phyloP scores from a whole-genome alignment of 768 basidiomycete genomes.

The Lentinula raphanica region DNA sequence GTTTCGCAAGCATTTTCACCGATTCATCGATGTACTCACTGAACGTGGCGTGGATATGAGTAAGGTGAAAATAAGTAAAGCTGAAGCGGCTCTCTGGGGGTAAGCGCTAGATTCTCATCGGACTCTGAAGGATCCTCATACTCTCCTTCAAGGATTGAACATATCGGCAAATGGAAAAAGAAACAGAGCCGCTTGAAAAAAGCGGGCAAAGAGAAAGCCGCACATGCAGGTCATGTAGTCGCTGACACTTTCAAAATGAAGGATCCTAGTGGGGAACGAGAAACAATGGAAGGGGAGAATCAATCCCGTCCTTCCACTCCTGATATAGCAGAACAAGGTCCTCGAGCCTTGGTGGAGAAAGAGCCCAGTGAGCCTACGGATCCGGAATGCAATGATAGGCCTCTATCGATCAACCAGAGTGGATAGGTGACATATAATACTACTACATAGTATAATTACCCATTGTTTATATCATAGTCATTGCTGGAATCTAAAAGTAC shows the following conservation, averaged over 20 bases:
- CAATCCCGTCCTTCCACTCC: background rate
- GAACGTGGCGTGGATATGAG: slow-evolving; percentile 53
- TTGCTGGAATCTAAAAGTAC: too few relatives aligned
- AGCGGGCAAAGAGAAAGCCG: slow-evolving; percentile 28
- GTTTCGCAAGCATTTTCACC: slow-evolving; percentile 46
- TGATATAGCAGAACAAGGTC: background rate
- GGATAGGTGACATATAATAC: too few relatives aligned
- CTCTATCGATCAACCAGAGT: too few relatives aligned
- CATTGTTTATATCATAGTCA: too few relatives aligned
- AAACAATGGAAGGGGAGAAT: slow-evolving; percentile 24
- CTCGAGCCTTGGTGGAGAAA: background rate
- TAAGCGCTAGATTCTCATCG: slow-evolving; percentile 16
- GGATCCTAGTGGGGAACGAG: slow-evolving; percentile 23
- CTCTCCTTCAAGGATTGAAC: slow-evolving; percentile 39
- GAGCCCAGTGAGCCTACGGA: slow-evolving; percentile 1
- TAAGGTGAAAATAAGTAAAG: slow-evolving; percentile 57
- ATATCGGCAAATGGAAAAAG: slow-evolving; percentile 40
- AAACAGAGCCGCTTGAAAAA: slow-evolving; percentile 24
- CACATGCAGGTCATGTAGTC: slow-evolving; percentile 21
- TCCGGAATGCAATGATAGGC: too few relatives aligned
- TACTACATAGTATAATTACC: too few relatives aligned
- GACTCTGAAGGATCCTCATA: too few relatives aligned
- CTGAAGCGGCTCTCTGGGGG: slow-evolving; percentile 55
- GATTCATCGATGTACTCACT: slow-evolving; percentile 47
- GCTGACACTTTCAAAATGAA: slow-evolving; percentile 6